Evolutionary conservation across 495 filamentous ascomycete genomes (phyloP), one percentile per base, ranked within the genome.

Genomic region (Aeminium ludgeri): DNA sequence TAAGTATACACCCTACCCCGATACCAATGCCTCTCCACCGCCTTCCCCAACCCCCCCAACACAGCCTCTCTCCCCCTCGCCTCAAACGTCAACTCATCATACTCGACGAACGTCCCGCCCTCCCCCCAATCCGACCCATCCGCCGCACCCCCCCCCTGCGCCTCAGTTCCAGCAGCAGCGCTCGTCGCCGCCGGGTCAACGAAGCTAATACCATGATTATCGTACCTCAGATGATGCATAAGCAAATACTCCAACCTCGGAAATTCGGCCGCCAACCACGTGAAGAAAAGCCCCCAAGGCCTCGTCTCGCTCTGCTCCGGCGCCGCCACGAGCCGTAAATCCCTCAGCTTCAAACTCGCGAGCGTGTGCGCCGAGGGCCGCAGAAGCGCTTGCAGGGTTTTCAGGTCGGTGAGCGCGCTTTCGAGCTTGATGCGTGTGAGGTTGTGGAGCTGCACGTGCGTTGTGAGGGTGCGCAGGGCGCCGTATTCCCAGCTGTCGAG

Each of bases 21-120:
- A 29, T 50, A 50, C 41, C 47, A 50, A 23, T 50, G 47, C 34
- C 25, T 6, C 20, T 50, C 42, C 16, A 52, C 33, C 20, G 70
- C 55, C 27, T 52, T 57, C 43, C 68, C 69, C 25, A 76, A 19
- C 33, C 71, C 68, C 27, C 38, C 40, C 16, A 48, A 46, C 7
- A 75, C 30, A 49, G 74, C 69, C 5, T 49, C 45, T 62, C 67
- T 19, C 2, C 47, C 47, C 1, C 18, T 7, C 1, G 20, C 37
- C 10, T 38, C 20, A 2, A 50, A 25, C 1, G 42, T 34, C 20
- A 45, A 35, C 15, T 41, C 42, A n/a, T 41, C 31, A 34, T 36
- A 36, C 31, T 41, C 20, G 18, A 28, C 29, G 36, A 49, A 44
- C n/a, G n/a, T n/a, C n/a, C n/a, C n/a, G n/a, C n/a, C n/a, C n/a